Evolutionary conservation across 208 protist species (phyloP), one percentile per base, ranked within the genome.

Genomic region (Trypanosoma scelopori): DNA sequence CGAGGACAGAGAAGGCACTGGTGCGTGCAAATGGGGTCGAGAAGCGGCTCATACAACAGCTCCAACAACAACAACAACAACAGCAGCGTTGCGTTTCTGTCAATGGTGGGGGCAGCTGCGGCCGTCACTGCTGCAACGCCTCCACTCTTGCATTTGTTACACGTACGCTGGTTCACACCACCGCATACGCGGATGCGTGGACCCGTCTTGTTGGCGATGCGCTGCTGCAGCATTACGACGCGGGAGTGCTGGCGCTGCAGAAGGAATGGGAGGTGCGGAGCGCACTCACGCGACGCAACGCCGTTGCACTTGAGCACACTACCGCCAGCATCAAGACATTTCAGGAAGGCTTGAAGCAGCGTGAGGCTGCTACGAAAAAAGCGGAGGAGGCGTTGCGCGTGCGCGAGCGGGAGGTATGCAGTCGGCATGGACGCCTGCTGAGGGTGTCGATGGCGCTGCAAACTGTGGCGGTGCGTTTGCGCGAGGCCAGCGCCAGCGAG

Each of bases 281-380:
- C 3, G 37, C 22, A 11, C 45, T 68, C 12, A 63, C 57, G 12
- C 28, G 47, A 3, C 79, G 80, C 59, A 84, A 78, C 55, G 77
- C 75, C 4, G 30, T 56, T 35, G 77, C 78, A 16, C 64, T 90
- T 23, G 80, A 86, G 58, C 46, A 79, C 20, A 90, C 84, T 11
- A 86, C 78, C 11, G 77, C 65, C 39, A 82, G 80, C 15, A 86
- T 90, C 41, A 75, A 70, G 22, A 46, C 58, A 9, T 69, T 90
- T 27, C 76, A 86, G 68, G 59, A 78, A 18, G 80, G 82, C 15
- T 43, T 85, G 61, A 69, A 64, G 0, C 39, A 53, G 27, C 61
- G 70, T 30, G 53, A 71, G 32, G 69, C 71, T 32, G 52, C 49
- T n/a, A 47, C 79, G 13, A 41, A 50, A 25, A 28, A 60, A 20